Conservation (phyloP, 768 basidiomycete genomes). For the Jaapia argillacea region DNA sequence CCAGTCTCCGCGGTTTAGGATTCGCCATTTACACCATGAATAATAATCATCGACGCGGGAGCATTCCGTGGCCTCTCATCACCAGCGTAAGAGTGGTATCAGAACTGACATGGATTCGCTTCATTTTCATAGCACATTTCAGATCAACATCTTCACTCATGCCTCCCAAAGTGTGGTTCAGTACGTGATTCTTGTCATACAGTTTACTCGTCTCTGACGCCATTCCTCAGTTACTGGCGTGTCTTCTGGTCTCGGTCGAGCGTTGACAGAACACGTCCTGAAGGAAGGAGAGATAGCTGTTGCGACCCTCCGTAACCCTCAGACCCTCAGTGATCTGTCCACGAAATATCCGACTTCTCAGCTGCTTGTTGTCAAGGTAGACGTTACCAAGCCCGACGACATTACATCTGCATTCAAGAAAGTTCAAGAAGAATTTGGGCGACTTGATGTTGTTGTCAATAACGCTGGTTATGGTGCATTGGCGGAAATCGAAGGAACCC, state of each 20-base stretch:
- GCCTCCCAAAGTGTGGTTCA: conserved; percentile 11
- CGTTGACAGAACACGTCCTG: conserved; percentile 13
- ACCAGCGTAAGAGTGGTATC: no score
- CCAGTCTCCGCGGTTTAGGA: no score
- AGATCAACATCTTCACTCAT: no score
- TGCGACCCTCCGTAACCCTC: conserved; percentile 16
- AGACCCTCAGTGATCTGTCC: conserved; percentile 12
- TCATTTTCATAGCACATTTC: no score
- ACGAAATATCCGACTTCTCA: conserved; percentile 6
- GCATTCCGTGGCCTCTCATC: no score
- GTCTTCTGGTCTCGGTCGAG: conserved; percentile 16
- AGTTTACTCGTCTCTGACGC: not conserved
- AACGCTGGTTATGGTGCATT: conserved; percentile 11
- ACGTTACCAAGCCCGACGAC: conserved; percentile 10
- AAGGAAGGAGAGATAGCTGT: conserved; percentile 15
- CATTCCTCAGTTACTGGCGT: conserved; percentile 15
- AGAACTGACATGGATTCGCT: no score
- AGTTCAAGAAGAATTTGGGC: conserved; percentile 9
- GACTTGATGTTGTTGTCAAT: conserved; percentile 18
- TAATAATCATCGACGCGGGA: no score
- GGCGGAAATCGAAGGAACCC: conserved; percentile 12
- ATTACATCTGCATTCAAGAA: conserved; percentile 11
- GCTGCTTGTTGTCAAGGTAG: conserved; percentile 13
- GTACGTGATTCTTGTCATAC: conserved; percentile 3
- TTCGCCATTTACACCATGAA: no score